These are phyloP conservation scores for Arthroderma sp. DNA, from an alignment of 2,329 filamentous ascomycete species.

Conservation along the genomic window DNA sequence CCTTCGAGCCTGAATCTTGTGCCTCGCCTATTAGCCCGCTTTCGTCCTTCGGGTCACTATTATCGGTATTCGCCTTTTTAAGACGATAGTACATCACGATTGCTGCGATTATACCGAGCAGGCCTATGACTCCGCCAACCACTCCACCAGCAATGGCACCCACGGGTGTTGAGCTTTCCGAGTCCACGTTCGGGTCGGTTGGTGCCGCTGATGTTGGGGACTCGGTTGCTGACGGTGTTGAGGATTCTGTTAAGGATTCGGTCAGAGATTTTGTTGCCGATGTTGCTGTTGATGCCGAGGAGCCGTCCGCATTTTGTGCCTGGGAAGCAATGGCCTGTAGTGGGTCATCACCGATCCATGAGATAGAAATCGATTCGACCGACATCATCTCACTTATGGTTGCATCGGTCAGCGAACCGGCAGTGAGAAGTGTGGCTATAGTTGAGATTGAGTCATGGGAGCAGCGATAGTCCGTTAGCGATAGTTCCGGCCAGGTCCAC, in stretches of 20 bases:
- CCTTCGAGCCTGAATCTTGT: neutral
- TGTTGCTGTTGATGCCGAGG: neutral
- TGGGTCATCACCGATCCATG: neutral
- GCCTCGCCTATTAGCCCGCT: neutral
- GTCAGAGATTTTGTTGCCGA: neutral
- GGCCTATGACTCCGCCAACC: slow-evolving; percentile 10
- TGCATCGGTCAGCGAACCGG: neutral
- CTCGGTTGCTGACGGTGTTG: neutral
- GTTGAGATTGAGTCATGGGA: neutral
- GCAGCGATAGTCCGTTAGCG: neutral
- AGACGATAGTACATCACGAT: slow-evolving; percentile 1
- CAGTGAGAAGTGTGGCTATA: neutral
- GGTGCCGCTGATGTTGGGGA: neutral
- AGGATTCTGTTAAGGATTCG: neutral
- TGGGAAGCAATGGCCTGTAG: neutral
- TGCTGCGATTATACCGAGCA: neutral
- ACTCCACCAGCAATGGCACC: slow-evolving; percentile 14
- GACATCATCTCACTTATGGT: neutral
- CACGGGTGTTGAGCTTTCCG: slow-evolving; percentile 2
- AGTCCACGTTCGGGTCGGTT: neutral
- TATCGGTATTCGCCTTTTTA: neutral
- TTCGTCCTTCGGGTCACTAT: neutral
- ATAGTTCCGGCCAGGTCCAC: neutral
- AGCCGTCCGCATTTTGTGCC: neutral
- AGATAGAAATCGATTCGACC: neutral